phyloP scores from a whole-genome alignment of 83 land plant genomes.

The Diphasiastrum complanatum region DNA sequence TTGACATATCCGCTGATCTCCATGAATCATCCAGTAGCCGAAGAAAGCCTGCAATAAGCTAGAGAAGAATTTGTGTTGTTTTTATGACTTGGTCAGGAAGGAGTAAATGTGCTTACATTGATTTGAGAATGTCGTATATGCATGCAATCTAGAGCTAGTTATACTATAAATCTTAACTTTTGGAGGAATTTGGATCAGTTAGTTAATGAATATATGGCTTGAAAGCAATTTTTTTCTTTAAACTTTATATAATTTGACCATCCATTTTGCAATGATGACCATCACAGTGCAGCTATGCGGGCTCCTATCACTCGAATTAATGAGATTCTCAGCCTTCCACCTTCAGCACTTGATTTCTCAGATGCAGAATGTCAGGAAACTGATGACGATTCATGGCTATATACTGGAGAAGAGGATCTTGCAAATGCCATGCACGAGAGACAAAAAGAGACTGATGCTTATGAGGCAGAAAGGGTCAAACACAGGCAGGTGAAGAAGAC shows the following conservation, averaged over 20 bases:
- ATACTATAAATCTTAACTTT: not conserved
- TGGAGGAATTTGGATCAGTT: not conserved
- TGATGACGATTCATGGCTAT: conserved; percentile 89
- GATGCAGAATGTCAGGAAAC: conserved; percentile 37
- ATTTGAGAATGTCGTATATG: no score
- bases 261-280: not conserved
- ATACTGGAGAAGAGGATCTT: conserved; percentile 79
- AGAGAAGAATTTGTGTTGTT: not conserved
- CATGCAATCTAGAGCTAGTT: not conserved
- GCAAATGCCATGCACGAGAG: conserved; percentile 57
- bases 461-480: conserved; percentile 40
- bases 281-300: conserved; percentile 59
- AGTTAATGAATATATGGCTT: no score
- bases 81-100: not conserved
- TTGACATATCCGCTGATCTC: not conserved
- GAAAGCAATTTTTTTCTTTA: not conserved
- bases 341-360: conserved; percentile 46
- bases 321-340: conserved; percentile 64
- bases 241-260: not conserved
- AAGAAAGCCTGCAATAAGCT: not conserved
- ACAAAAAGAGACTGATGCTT: conserved; percentile 69
- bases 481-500: conserved; percentile 28
- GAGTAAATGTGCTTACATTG: not conserved
- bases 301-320: conserved; percentile 67
- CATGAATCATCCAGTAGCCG: not conserved